Percentiles rank a stretch among this genome's conserved stretches.
These are phyloP conservation scores for Penicillium janthinellum DNA, from an alignment of 2,329 filamentous ascomycete genomes.

Conservation along the genomic window DNA sequence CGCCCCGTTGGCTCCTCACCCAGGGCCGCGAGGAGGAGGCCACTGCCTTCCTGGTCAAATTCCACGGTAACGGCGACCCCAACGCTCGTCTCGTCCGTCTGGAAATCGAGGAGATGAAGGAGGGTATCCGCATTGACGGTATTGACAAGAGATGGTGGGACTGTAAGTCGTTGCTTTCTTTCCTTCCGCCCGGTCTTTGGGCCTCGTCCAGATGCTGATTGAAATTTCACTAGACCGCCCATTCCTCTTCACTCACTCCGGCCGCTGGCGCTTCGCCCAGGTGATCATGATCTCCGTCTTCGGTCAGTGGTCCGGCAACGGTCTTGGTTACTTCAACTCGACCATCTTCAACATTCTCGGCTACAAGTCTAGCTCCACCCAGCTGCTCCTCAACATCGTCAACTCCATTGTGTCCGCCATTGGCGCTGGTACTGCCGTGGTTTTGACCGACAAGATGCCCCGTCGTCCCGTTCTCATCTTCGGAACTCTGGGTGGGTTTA, in stretches of 20 bases:
- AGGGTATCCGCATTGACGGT: slow-evolving; percentile 48
- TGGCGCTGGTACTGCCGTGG: slow-evolving; percentile 49
- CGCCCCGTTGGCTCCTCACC: slow-evolving; percentile 54
- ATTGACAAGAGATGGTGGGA: slow-evolving; percentile 54
- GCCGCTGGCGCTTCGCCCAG: slow-evolving; percentile 53
- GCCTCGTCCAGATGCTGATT: neutral
- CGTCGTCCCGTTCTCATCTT: slow-evolving; percentile 51
- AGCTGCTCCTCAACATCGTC: slow-evolving; percentile 53
- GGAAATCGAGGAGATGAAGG: slow-evolving; percentile 34
- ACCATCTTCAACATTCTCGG: slow-evolving; percentile 46
- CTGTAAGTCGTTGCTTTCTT: slow-evolving; percentile 35
- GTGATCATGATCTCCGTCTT: slow-evolving; percentile 56
- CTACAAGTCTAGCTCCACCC: slow-evolving; percentile 33
- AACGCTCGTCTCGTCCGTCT: slow-evolving; percentile 30
- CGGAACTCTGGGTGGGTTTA: slow-evolving; percentile 42
- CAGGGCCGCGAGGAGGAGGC: slow-evolving; percentile 29
- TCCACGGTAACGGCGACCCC: slow-evolving; percentile 31
- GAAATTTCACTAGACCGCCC: slow-evolving; percentile 44
- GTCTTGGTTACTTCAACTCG: slow-evolving; percentile 56
- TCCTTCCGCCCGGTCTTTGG: neutral
- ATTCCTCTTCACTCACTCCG: slow-evolving; percentile 47
- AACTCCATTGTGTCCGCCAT: slow-evolving; percentile 52
- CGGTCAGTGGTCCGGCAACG: slow-evolving; percentile 55
- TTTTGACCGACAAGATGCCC: slow-evolving; percentile 50
- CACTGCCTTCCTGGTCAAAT: slow-evolving; percentile 26